Evolutionary conservation across 164 flowering plant species (phyloP), one percentile per base, ranked within the genome.

Genomic region (Santalum album): DNA sequence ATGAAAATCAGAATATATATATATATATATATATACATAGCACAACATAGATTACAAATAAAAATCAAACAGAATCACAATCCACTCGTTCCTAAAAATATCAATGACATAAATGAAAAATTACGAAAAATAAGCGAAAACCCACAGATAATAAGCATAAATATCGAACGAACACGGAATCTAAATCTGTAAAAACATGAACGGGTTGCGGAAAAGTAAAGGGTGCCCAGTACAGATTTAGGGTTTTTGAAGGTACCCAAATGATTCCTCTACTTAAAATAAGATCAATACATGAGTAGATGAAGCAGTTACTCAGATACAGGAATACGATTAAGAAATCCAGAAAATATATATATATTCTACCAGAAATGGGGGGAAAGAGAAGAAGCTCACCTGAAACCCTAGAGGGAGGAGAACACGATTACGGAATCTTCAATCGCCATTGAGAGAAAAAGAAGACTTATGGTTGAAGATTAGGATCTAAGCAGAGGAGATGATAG

Each of bases 321-420:
- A 47, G 14, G 21, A 10, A 36, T 35, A 16, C 34, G 18, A 25
- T n/a, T n/a, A 35, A 20, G 11, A 12, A 38, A n/a, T 16, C 14
- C 3, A 38, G 17, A 38, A 38, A 11, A 1, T 11, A 3, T 11
- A 0, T 14, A 47, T 20, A 35, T 44, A 22, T 1, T 10, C 34
- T 25, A 21, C 19, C 24, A 38, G 21, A 22, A 24, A 53, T 36
- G 18, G 45, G 38, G 27, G 2, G 27, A 5, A 7, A 45, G 42
- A 18, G 17, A 38, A 48, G 18, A 12, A 50, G 38, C 34, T 46
- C 43, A 63, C 70, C 74, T 49, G 25, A 48, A 63, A 44, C 40
- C 35, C 26, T 56, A 48, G 27, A 20, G 43, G 40, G n/a, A 56
- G 56, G 40, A 12, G 49, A 55, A 1, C 19, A 17, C 22, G 64